These are phyloP conservation scores for Solidago caesia DNA, from an alignment of 129 eudicot species.

Conservation along the genomic window DNA sequence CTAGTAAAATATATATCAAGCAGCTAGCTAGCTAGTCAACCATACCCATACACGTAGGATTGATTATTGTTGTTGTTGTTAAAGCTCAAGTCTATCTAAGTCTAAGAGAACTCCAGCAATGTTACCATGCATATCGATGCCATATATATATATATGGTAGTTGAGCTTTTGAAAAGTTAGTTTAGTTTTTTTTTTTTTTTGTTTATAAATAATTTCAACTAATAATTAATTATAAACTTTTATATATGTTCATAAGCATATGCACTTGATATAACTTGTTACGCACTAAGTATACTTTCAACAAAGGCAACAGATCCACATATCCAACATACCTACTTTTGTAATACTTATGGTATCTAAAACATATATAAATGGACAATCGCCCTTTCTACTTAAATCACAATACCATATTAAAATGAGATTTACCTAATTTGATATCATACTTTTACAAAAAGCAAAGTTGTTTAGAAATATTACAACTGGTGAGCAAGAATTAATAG, in stretches of 20 bases:
- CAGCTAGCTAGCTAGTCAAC: no score
- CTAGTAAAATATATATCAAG: no score
- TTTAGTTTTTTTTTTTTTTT: neutral
- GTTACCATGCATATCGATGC: no score
- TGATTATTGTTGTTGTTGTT: no score
- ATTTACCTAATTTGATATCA: constrained; percentile 34
- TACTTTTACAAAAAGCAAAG: constrained; percentile 17
- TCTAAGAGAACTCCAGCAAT: no score
- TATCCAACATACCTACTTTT: constrained; percentile 31
- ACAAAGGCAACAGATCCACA: constrained; percentile 21
- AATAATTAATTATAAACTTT: neutral
- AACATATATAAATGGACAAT: constrained; percentile 19
- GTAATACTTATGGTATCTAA: constrained; percentile 14
- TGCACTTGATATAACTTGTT: neutral
- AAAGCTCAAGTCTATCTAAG: no score
- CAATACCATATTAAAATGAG: constrained; percentile 15
- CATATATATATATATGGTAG: neutral
- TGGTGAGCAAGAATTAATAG: constrained; percentile 24
- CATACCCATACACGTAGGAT: no score
- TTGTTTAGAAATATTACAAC: constrained; percentile 24
- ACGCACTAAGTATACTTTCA: constrained; percentile 19
- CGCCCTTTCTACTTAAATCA: constrained; percentile 6
- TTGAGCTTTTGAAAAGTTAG: neutral
- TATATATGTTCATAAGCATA: neutral
- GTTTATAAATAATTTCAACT: neutral